These are phyloP conservation scores for Agrocybe chaxingu DNA, from an alignment of 768 basidiomycete species.

Conservation along the genomic window DNA sequence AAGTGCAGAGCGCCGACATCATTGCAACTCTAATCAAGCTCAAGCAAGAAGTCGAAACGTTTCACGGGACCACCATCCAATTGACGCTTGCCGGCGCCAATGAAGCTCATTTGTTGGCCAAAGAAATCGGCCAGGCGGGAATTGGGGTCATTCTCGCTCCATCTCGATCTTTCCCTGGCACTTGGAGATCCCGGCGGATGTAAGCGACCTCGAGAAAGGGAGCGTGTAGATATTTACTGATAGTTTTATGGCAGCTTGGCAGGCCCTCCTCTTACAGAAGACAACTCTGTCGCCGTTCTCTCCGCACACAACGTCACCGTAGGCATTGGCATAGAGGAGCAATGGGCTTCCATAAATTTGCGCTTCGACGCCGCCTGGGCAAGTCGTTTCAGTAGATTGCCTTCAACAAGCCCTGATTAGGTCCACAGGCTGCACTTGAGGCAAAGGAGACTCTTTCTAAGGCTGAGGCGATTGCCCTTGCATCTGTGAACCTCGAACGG, in stretches of 20 bases:
- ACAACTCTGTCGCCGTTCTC: constrained; percentile 56
- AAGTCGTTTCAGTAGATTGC: constrained; percentile 16
- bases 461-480: constrained; percentile 33
- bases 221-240: no score
- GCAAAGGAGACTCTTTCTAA: constrained; percentile 23
- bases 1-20: constrained; percentile 62
- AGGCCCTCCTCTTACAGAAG: constrained; percentile 41
- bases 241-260: constrained; percentile 26
- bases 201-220: constrained; percentile 23
- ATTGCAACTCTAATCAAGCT: constrained; percentile 64
- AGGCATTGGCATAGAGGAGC: constrained; percentile 57
- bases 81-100: constrained; percentile 54
- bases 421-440: constrained; percentile 18
- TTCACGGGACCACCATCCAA: constrained; percentile 36
- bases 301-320: constrained; percentile 65
- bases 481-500: constrained; percentile 39
- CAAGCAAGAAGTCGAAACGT: constrained; percentile 57
- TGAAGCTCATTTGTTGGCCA: constrained; percentile 72
- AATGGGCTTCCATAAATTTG: constrained; percentile 58
- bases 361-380: constrained; percentile 81
- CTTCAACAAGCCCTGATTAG: neutral
- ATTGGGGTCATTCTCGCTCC: constrained; percentile 72
- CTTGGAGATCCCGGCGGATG: constrained; percentile 67
- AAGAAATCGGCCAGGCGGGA: constrained; percentile 61
- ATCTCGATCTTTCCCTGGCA: constrained; percentile 61